Conservation (phyloP, 371 early-diverging fungal species). For the Massospora cicadina region DNA sequence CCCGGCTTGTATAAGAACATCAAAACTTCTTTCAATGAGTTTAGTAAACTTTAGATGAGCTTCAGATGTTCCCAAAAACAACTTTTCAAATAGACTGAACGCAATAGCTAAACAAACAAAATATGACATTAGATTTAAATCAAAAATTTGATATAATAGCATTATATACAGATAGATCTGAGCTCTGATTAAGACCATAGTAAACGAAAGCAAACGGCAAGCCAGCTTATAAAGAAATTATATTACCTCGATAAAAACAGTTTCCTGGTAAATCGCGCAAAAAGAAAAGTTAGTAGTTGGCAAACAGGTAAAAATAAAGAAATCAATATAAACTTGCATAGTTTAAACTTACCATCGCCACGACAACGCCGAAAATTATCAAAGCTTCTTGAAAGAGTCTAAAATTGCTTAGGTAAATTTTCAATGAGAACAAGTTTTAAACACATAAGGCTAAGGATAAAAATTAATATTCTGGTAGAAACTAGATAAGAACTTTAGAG, state of each 20-base stretch:
- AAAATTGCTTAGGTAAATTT: slow-evolving; percentile 7
- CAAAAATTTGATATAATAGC: background rate
- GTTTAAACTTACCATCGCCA: slow-evolving; percentile 35
- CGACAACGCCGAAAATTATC: slow-evolving; percentile 37
- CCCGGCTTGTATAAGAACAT: slow-evolving; percentile 27
- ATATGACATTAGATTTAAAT: background rate
- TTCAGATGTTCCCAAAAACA: slow-evolving; percentile 18
- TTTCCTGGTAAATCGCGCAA: slow-evolving; percentile 30
- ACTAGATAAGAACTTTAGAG: background rate
- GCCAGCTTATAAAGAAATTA: background rate
- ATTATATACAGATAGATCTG: background rate
- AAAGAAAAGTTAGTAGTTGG: background rate
- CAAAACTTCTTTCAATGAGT: slow-evolving; percentile 23
- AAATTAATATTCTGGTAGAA: background rate
- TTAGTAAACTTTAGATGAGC: slow-evolving; percentile 19
- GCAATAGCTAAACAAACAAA: slow-evolving; percentile 27
- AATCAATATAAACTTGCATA: background rate
- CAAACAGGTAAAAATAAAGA: background rate
- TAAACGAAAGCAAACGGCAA: background rate
- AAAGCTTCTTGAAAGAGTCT: slow-evolving; percentile 31
- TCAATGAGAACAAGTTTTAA: background rate
- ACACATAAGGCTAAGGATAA: too few species aligned
- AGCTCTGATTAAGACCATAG: background rate
- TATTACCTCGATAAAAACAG: slow-evolving; percentile 48
- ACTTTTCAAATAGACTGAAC: slow-evolving; percentile 46